phyloP scores from a whole-genome alignment of 2,329 filamentous ascomycete species.

The Parastagonospora nodorum region DNA sequence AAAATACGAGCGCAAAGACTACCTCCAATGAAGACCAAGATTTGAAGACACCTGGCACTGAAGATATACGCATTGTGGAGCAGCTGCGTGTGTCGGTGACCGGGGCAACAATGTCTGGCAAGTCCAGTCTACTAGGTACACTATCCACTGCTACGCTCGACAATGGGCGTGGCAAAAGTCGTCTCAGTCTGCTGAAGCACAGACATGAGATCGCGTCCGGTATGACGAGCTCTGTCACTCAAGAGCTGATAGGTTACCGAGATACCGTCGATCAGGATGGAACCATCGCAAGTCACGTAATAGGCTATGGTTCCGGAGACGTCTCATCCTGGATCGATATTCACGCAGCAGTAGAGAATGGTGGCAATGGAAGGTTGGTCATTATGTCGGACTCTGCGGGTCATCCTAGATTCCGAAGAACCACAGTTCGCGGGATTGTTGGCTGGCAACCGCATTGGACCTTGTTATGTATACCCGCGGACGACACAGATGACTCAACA shows the following conservation, averaged over 20 bases:
- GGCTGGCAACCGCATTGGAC: conserved; percentile 95
- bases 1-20: conserved; percentile 3
- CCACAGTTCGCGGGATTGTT: conserved; percentile 85
- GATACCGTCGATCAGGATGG: conserved; percentile 29
- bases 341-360: conserved; percentile 74
- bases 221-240: conserved; percentile 90
- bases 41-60: background rate
- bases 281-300: conserved; percentile 51
- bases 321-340: conserved; percentile 95
- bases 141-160: conserved; percentile 86
- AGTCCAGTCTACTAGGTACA: conserved; percentile 87
- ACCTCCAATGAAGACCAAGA: background rate
- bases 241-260: conserved; percentile 86
- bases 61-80: conserved; percentile 42
- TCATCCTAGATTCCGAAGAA: conserved; percentile 85
- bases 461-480: conserved; percentile 82
- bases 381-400: conserved; percentile 93
- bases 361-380: conserved; percentile 75
- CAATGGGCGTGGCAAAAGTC: conserved; percentile 88
- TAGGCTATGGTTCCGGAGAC: conserved; percentile 87
- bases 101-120: conserved; percentile 88
- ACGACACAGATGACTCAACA: conserved; percentile 64
- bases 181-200: conserved; percentile 87
- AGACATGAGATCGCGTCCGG: conserved; percentile 91
- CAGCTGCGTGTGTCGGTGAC: conserved; percentile 87